phyloP scores from a whole-genome alignment of 1,139 yeast genomes.

The Suhomyces taliae region DNA sequence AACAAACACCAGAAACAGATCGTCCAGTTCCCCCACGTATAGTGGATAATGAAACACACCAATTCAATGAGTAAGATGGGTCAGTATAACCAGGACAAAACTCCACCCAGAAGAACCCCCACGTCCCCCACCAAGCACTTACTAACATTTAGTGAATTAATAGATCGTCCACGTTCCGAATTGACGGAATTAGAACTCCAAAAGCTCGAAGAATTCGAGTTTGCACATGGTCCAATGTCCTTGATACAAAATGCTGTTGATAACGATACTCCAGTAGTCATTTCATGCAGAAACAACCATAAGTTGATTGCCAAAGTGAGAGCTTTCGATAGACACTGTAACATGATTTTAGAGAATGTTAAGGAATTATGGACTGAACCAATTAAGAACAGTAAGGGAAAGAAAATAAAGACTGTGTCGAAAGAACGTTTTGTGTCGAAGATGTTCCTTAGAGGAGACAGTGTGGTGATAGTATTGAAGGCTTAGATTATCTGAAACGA shows the following conservation, averaged over 20 bases:
- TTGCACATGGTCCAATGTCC: conserved; percentile 88
- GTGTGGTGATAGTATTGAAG: conserved; percentile 81
- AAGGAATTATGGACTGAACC: conserved; percentile 88
- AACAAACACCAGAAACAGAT: too few species aligned
- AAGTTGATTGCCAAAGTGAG: conserved; percentile 85
- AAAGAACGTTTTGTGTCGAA: conserved; percentile 87
- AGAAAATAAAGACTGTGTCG: conserved; percentile 65
- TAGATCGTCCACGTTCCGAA: conserved; percentile 75
- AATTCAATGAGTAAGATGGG: too few species aligned
- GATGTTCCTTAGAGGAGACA: conserved; percentile 92
- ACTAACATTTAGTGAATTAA: conserved; percentile 50
- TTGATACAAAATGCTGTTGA: conserved; percentile 78
- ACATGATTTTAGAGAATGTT: conserved; percentile 88
- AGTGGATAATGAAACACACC: too few species aligned
- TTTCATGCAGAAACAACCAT: conserved; percentile 90
- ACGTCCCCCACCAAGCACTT: background rate
- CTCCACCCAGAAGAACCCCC: too few species aligned
- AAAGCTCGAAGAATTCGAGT: conserved; percentile 86
- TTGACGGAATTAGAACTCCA: conserved; percentile 77
- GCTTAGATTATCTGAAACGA: conserved; percentile 18
- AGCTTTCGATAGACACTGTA: conserved; percentile 95
- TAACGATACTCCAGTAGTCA: conserved; percentile 73
- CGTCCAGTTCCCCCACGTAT: too few species aligned
- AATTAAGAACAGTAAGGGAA: conserved; percentile 64
- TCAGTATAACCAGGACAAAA: too few species aligned